A percentile compares a stretch with the other conserved stretches of the same genome.
Conservation (phyloP, 148 eudicot genomes). For the Fagopyrum homotropicum region DNA sequence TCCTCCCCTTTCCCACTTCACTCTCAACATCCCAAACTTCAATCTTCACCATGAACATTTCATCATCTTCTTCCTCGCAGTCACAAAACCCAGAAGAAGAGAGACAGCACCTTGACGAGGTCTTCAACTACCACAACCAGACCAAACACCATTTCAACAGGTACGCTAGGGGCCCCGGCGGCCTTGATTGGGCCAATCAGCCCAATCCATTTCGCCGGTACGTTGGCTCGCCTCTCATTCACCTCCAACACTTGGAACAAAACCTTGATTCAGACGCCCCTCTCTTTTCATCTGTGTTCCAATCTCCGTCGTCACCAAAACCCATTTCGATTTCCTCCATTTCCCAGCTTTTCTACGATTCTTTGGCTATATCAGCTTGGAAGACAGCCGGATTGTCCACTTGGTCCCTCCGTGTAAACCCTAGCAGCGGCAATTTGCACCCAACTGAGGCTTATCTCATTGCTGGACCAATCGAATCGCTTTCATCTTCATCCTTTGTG, state of each 20-base stretch:
- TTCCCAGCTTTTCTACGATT: constrained; percentile 66
- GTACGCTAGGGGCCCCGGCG: constrained; percentile 54
- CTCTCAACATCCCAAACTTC: constrained; percentile 5
- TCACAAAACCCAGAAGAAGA: constrained; percentile 2
- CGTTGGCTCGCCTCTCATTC: constrained; percentile 41
- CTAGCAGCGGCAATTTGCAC: constrained; percentile 90
- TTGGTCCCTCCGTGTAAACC: constrained; percentile 88
- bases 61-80: constrained; percentile 27
- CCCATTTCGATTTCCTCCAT: constrained; percentile 46
- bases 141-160: constrained; percentile 73
- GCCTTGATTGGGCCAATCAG: constrained; percentile 90
- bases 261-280: constrained; percentile 22
- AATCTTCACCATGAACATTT: constrained; percentile 40
- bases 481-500: constrained; percentile 46
- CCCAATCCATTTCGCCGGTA: constrained; percentile 92
- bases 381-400: constrained; percentile 67
- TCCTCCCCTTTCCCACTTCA: constrained; percentile 7
- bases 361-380: constrained; percentile 91
- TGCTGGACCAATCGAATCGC: constrained; percentile 46
- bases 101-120: constrained; percentile 29
- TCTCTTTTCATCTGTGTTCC: constrained; percentile 42
- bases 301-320: constrained; percentile 43
- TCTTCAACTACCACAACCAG: constrained; percentile 60
- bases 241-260: constrained; percentile 42
- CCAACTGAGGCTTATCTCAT: constrained; percentile 87